These are phyloP conservation scores for Skeletonema tropicum DNA, from an alignment of 108 stramenopile species.

Conservation along the genomic window DNA sequence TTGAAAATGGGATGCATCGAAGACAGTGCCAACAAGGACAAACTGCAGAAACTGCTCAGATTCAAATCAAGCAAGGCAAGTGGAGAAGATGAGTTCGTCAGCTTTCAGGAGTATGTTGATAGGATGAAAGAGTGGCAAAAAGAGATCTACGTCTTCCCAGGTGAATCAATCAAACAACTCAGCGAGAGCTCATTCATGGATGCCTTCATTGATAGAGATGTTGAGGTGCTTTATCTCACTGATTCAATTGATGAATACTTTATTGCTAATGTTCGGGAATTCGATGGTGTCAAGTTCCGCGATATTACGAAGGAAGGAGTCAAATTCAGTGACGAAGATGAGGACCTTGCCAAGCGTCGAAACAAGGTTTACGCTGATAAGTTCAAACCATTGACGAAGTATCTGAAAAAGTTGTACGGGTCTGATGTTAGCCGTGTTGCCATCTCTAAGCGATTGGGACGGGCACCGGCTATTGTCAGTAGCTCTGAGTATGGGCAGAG, in stretches of 20 bases:
- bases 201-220: constrained; percentile 85
- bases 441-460: constrained; percentile 91
- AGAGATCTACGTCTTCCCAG: constrained; percentile 96
- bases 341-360: constrained; percentile 88
- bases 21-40: constrained; percentile 91
- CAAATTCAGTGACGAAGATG: constrained; percentile 98
- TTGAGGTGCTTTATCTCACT: constrained; percentile 95
- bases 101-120: constrained; percentile 90
- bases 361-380: constrained; percentile 93
- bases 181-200: constrained; percentile 95
- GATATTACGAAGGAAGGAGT: constrained; percentile 95
- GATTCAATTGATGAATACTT: constrained; percentile 98
- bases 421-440: constrained; percentile 85
- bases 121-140: constrained; percentile 99
- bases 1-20: constrained; percentile 98
- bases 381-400: constrained; percentile 96
- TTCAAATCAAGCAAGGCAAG: constrained; percentile 89
- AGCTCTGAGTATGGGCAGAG: constrained; percentile 92
- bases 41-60: constrained; percentile 94
- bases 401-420: constrained; percentile 92
- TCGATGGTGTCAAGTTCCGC: constrained; percentile 90
- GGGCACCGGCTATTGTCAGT: constrained; percentile 92
- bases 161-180: constrained; percentile 81
- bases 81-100: constrained; percentile 72
- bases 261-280: constrained; percentile 70